Percentiles rank a stretch among this genome's conserved stretches.
These are phyloP conservation scores for Fraxinus ornus DNA, from an alignment of 305 asterid species.

Conservation along the genomic window DNA sequence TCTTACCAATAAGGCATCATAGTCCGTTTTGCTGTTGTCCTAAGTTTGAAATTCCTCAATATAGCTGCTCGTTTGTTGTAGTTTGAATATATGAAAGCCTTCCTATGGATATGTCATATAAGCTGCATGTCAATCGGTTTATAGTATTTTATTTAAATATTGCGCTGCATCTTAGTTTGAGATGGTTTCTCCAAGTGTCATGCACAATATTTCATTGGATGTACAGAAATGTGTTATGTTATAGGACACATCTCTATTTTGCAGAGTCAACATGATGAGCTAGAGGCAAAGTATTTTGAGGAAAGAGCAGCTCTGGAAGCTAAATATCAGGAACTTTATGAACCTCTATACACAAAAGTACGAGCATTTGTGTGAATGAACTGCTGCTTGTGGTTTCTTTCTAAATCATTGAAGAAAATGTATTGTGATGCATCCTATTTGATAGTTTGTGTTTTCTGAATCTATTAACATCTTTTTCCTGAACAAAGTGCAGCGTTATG, in stretches of 20 bases:
- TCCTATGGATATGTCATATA: not conserved
- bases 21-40: not conserved
- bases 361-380: not conserved
- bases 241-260: slow-evolving; percentile 8
- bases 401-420: not conserved
- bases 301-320: slow-evolving; percentile 79
- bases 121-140: not conserved
- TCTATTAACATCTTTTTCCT: slow-evolving; percentile 5
- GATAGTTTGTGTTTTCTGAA: slow-evolving; percentile 9
- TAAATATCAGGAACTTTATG: slow-evolving; percentile 67
- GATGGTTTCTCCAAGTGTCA: not conserved
- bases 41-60: not conserved
- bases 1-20: not conserved
- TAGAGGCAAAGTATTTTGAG: slow-evolving; percentile 60
- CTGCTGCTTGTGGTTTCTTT: slow-evolving; percentile 1
- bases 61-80: not conserved
- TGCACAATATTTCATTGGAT: not conserved
- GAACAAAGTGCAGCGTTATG: slow-evolving; percentile 52
- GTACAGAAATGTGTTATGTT: not conserved
- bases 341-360: slow-evolving; percentile 63
- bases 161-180: not conserved
- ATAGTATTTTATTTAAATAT: not conserved
- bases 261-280: slow-evolving; percentile 68
- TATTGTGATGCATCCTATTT: slow-evolving; percentile 6
- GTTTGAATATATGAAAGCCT: not conserved